These are phyloP conservation scores for Ophiocordyceps polyrhachis-furcata DNA, from an alignment of 2,329 filamentous ascomycete species.

Conservation along the genomic window DNA sequence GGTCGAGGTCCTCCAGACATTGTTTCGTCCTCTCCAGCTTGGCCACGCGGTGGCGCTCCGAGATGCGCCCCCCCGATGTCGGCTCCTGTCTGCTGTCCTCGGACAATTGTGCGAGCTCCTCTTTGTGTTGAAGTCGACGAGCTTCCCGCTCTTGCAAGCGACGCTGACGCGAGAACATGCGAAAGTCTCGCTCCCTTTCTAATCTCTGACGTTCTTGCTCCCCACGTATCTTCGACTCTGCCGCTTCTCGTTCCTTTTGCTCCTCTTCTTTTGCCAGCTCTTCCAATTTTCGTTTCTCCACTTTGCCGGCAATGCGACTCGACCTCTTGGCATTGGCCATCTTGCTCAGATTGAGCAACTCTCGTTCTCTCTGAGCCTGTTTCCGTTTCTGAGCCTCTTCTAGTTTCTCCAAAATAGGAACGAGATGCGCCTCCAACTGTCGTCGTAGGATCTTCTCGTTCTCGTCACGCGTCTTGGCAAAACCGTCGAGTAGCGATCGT, in stretches of 20 bases:
- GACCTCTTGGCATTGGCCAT: conserved; percentile 90
- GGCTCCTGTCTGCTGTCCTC: conserved; percentile 49
- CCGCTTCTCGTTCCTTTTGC: conserved; percentile 27
- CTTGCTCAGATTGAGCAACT: conserved; percentile 65
- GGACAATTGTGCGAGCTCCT: conserved; percentile 62
- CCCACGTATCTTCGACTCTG: conserved; percentile 46
- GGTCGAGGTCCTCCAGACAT: conserved; percentile 51
- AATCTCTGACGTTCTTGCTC: conserved; percentile 38
- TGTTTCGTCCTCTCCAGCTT: conserved; percentile 67
- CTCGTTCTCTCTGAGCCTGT: conserved; percentile 50
- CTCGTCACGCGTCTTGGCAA: conserved; percentile 59
- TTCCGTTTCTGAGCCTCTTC: conserved; percentile 56
- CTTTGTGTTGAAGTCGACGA: conserved; percentile 66
- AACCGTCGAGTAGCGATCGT: conserved; percentile 45
- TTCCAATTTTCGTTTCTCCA: conserved; percentile 59
- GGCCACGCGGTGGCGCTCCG: conserved; percentile 61
- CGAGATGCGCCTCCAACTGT: conserved; percentile 55
- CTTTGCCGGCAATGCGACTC: conserved; percentile 66
- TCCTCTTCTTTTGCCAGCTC: conserved; percentile 54
- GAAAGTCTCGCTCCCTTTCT: conserved; percentile 58
- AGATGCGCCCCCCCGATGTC: conserved; percentile 41
- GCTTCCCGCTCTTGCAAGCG: conserved; percentile 72
- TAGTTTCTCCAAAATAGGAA: conserved; percentile 70
- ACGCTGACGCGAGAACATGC: conserved; percentile 69
- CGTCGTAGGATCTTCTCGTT: conserved; percentile 68